Evolutionary conservation across 805 yeast species (phyloP), one percentile per base, ranked within the genome.

Genomic region (Metschnikowia arizonensis): DNA sequence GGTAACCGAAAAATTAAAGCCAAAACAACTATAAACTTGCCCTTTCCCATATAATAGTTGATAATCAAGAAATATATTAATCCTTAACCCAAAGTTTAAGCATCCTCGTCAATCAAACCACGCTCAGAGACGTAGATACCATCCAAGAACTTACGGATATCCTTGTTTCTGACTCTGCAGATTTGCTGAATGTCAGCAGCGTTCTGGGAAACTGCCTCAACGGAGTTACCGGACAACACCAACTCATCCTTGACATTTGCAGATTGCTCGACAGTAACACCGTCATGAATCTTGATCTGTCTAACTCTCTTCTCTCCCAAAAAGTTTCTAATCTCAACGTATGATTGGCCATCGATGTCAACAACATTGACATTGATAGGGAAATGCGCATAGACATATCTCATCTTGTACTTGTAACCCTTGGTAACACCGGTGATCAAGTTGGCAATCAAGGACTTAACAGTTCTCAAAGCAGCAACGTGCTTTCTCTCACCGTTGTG

Each of bases 311-410:
- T 93, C 82, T 93, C 98, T 79, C 99, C 99, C 78, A 93, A 84
- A 85, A 88, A 93, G 82, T 93, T 93, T 88, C 98, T 90, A 81
- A 93, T 90, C 81, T 93, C 98, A 63, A 91, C 85, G 66, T 66
- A 81, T 56, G 79, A 74, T 44, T 70, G 63, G 61, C 86, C 88
- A 49, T 91, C 91, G 65, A 79, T 77, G 59, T 86, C 88, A 69
- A 86, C 71, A 61, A 89, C 74, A 81, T 90, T 91, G 62, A 93
- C 97, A 78, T 93, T 93, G 78, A 95, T 93, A 74, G 99, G 99
- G 96, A 93, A 93, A 88, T 93, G 99, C 84, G 99, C 99, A 73
- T 91, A 95, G 58, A 93, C 99, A 76, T 88, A 90, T 83, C 98
- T 89, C 97, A 93, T 85, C 87, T 93, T 93, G 93, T 93, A 93